These are phyloP conservation scores for Ottelia alismoides DNA, from an alignment of 106 monocot species.

Conservation along the genomic window DNA sequence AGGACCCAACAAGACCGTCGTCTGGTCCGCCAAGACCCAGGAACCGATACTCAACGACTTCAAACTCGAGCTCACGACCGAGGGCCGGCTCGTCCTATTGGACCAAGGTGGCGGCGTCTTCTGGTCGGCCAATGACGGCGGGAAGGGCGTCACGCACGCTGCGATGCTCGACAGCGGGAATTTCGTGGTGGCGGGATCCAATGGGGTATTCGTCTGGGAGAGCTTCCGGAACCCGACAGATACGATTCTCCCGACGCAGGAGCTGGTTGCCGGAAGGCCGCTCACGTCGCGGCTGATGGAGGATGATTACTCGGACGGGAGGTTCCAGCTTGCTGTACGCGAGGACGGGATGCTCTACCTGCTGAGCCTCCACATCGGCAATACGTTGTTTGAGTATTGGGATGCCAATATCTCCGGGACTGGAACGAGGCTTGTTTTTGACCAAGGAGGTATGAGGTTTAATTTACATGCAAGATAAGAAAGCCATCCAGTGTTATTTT, in stretches of 20 bases:
- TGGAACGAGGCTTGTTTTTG: too few species aligned
- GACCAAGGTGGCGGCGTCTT: background rate
- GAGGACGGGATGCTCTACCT: too few species aligned
- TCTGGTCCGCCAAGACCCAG: background rate
- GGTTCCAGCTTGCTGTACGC: slow-evolving; percentile 1
- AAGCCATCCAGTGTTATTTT: too few species aligned
- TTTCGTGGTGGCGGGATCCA: background rate
- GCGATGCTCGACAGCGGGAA: slow-evolving; percentile 1
- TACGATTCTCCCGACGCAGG: background rate
- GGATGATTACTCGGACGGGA: background rate
- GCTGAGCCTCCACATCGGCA: too few species aligned
- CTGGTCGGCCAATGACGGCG: background rate
- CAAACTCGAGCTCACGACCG: slow-evolving; percentile 1
- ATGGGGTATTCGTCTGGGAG: background rate
- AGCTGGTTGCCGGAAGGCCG: background rate
- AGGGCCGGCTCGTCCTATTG: background rate
- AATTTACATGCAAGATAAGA: too few species aligned
- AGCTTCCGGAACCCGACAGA: background rate
- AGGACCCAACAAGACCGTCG: background rate
- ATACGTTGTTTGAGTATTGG: too few species aligned
- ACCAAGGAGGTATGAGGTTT: too few species aligned
- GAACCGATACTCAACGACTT: background rate
- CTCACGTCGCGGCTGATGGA: background rate
- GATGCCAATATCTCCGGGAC: too few species aligned
- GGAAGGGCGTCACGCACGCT: background rate